phyloP scores from a whole-genome alignment of 768 basidiomycete genomes.

The Naganishia vaughanmartiniae region DNA sequence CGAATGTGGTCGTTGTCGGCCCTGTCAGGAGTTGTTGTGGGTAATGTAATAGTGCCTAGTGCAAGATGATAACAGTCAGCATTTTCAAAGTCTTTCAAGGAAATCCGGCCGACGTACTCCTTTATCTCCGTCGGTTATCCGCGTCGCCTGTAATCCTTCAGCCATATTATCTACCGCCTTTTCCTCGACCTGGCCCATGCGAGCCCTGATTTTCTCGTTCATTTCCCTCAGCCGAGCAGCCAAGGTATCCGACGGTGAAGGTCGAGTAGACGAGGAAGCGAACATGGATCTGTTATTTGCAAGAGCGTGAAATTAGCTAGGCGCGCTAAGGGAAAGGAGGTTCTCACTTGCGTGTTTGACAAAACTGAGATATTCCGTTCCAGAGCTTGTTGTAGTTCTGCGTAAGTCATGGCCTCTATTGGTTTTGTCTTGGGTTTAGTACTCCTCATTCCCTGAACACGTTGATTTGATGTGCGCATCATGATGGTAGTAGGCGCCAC shows the following conservation, averaged over 20 bases:
- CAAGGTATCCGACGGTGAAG: conserved; percentile 1
- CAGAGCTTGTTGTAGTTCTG: conserved; percentile 15
- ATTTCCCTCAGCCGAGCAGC: background rate
- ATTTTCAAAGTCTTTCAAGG: background rate
- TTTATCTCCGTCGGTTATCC: conserved; percentile 1
- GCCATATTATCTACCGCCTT: conserved; percentile 7
- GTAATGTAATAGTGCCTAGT: background rate
- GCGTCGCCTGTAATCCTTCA: conserved; percentile 4
- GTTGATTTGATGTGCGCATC: conserved; percentile 25
- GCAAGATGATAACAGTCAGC: background rate
- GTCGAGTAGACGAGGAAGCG: conserved; percentile 13
- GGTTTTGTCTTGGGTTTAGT: conserved; percentile 21
- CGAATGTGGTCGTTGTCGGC: background rate
- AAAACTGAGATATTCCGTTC: conserved; percentile 8
- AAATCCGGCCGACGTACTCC: background rate
- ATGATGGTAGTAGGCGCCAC: background rate
- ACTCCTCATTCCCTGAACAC: conserved; percentile 18
- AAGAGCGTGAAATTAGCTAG: background rate
- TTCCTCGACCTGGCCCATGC: conserved; percentile 6
- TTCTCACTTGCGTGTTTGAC: conserved; percentile 17
- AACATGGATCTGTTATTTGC: conserved; percentile 9
- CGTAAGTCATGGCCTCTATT: conserved; percentile 13
- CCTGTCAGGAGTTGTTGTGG: background rate
- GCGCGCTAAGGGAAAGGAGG: background rate
- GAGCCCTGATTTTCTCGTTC: conserved; percentile 9